phyloP scores from a whole-genome alignment of 1,284 basidiomycete genomes.

The Cutaneotrichosporon sp. region DNA sequence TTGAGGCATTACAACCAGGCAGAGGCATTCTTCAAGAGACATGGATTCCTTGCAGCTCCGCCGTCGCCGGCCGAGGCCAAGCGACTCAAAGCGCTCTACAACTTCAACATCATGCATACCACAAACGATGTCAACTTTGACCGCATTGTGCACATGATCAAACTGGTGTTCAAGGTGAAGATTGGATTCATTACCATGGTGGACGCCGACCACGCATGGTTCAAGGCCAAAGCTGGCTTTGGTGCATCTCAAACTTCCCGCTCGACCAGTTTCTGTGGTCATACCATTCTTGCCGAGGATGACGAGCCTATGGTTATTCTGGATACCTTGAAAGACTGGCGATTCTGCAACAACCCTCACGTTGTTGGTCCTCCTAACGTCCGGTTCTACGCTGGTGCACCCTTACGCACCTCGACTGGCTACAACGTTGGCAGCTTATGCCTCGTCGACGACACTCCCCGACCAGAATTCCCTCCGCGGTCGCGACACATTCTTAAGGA shows the following conservation, averaged over 20 bases:
- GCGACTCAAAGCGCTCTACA: constrained; percentile 67
- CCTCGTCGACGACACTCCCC: constrained; percentile 77
- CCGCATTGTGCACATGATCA: constrained; percentile 78
- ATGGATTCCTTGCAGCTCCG: constrained; percentile 71
- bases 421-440: constrained; percentile 84
- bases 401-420: constrained; percentile 80
- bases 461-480: constrained; percentile 78
- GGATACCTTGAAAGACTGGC: constrained; percentile 77
- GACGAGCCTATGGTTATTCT: constrained; percentile 84
- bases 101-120: constrained; percentile 82
- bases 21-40: constrained; percentile 56
- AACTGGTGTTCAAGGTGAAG: constrained; percentile 86
- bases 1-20: constrained; percentile 19
- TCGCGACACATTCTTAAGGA: constrained; percentile 90
- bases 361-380: constrained; percentile 64
- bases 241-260: constrained; percentile 32
- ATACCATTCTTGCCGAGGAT: constrained; percentile 53
- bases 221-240: constrained; percentile 73
- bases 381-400: constrained; percentile 88
- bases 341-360: constrained; percentile 69
- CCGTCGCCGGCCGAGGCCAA: constrained; percentile 74
- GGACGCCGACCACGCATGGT: constrained; percentile 79
- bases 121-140: constrained; percentile 84
- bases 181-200: constrained; percentile 73
- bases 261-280: constrained; percentile 10